Base-by-base conservation (phyloP, 2,329 filamentous ascomycete species). In the Tolypocladium tropicale region DNA sequence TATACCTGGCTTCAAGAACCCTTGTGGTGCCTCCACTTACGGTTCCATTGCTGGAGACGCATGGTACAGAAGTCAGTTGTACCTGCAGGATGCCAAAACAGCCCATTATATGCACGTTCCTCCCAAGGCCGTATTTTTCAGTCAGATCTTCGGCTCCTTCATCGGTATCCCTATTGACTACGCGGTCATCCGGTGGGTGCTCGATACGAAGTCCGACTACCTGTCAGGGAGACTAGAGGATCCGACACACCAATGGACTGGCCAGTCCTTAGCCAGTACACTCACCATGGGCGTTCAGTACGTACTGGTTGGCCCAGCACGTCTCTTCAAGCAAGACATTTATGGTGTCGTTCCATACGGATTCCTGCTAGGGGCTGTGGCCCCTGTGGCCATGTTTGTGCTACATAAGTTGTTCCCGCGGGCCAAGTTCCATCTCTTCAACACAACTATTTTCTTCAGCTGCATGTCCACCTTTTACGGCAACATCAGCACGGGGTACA, bases 21-120 rank as follows among this genome's bases (percentile, higher is more conserved):
- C 82, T 1, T 76, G 76, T 7, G 82, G 82, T 2, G 81, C 81
- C 1, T 79, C 78, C 0, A 72, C 78, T 0, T 85, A 84, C 61
- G 78, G 81, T 9, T 70, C 78, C 11, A 82, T 85, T 18, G 80
- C 81, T 1, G 82, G 82, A 14, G 80, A 84, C 54, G 80, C 81
- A 2, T 85, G 82, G 82, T 83, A 83, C 56, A 68, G 79, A 18
- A 78, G 79, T 0, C 78, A 81, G 59, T 73, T 76, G 25, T 81
- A 83, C 72, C 70, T 84, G 0, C 81, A 85, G 61, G 82, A 85
- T 62, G 79, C 81, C 63, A 82, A 84, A 62, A 82, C 85, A n/a
- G 82, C 81, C 0, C 81, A 84, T 60, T 85, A 84, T 60, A 82
- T 83, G 76, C 80, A 85, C 54, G 74, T 85, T 0, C 79, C 81